These are phyloP conservation scores for Colletotrichum somersetense DNA, from an alignment of 2,329 filamentous ascomycete species.

Conservation along the genomic window DNA sequence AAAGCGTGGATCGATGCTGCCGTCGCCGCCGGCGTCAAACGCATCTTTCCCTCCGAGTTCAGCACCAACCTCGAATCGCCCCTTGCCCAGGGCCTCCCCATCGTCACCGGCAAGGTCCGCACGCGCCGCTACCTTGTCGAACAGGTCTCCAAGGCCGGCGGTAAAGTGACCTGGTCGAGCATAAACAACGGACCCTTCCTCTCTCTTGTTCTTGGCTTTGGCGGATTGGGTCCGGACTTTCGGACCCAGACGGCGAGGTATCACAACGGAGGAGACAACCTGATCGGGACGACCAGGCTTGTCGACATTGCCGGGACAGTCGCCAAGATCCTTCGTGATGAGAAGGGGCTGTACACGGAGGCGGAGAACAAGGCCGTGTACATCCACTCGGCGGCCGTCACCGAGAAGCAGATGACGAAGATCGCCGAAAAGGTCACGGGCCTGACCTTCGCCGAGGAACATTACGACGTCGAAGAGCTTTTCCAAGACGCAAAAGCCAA, in stretches of 20 bases:
- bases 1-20: slow-evolving; percentile 64
- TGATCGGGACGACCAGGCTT: slow-evolving; percentile 61
- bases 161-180: slow-evolving; percentile 48
- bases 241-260: slow-evolving; percentile 52
- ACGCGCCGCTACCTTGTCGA: slow-evolving; percentile 34
- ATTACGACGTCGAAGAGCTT: slow-evolving; percentile 7
- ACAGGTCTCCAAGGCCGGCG: slow-evolving; percentile 32
- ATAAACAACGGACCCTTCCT: slow-evolving; percentile 59
- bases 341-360: slow-evolving; percentile 52
- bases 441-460: not conserved
- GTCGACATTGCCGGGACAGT: slow-evolving; percentile 61
- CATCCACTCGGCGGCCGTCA: slow-evolving; percentile 62
- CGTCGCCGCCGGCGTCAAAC: slow-evolving; percentile 64
- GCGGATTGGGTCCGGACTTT: slow-evolving; percentile 41
- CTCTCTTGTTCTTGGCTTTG: slow-evolving; percentile 40
- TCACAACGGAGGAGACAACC: slow-evolving; percentile 61
- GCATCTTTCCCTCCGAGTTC: slow-evolving; percentile 67
- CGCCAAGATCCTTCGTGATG: slow-evolving; percentile 55
- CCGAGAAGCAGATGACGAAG: slow-evolving; percentile 63
- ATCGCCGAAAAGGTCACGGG: slow-evolving; percentile 43
- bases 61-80: slow-evolving; percentile 48
- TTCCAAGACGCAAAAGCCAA: slow-evolving; percentile 18
- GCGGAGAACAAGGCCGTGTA: slow-evolving; percentile 67
- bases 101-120: slow-evolving; percentile 43
- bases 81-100: slow-evolving; percentile 41